Evolutionary conservation across 257 asterid species (phyloP).

Genomic region (Avicennia marina): DNA sequence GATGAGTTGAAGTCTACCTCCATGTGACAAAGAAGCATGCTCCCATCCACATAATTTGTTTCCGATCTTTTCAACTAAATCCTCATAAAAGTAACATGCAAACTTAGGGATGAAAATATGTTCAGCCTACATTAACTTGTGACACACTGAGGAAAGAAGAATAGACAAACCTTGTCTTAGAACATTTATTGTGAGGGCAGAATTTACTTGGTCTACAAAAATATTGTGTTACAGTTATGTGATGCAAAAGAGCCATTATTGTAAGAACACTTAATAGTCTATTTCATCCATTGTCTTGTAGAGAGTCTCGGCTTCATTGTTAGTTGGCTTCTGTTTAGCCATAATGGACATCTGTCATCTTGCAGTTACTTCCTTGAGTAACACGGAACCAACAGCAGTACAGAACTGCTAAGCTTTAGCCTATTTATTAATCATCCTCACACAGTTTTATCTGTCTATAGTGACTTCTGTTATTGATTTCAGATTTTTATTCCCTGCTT

Average conservation of each 20-base stretch:
- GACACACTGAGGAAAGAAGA: too few relatives aligned
- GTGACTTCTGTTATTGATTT: conserved; percentile 4
- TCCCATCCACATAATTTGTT: too few relatives aligned
- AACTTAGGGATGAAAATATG: too few relatives aligned
- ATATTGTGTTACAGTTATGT: neutral
- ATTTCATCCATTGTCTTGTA: too few relatives aligned
- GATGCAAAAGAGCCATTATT: neutral
- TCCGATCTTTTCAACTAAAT: too few relatives aligned
- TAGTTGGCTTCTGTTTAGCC: neutral
- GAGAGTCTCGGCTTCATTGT: neutral
- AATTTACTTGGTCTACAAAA: neutral
- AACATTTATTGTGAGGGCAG: neutral
- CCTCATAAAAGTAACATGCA: too few relatives aligned
- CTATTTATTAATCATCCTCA: neutral
- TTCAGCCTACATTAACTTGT: too few relatives aligned
- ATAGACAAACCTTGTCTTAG: too few relatives aligned
- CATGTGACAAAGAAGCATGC: too few relatives aligned
- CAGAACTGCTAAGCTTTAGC: neutral
- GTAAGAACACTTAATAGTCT: neutral
- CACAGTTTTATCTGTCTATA: neutral
- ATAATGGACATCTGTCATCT: neutral
- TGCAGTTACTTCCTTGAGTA: neutral
- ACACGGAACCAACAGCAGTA: neutral
- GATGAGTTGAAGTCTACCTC: too few relatives aligned
- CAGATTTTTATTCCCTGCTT: conserved; percentile 90